Percentiles rank a stretch among this genome's conserved stretches.
Conservation (phyloP, 805 yeast genomes). For the Kuraishia borneana region DNA sequence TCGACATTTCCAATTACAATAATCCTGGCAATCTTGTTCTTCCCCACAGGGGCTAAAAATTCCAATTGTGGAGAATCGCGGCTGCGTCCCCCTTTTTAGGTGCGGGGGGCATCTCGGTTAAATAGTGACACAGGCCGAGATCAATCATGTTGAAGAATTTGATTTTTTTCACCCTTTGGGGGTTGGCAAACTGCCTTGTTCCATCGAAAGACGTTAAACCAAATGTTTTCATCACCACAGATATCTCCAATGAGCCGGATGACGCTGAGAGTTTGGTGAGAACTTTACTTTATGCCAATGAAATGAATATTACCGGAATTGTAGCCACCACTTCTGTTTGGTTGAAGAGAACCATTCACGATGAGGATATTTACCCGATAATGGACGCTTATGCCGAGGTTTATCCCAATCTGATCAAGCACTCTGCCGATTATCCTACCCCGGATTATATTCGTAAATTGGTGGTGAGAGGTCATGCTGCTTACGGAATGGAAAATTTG, state of each 20-base stretch:
- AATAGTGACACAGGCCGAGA: too few relatives aligned
- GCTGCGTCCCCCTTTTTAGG: too few relatives aligned
- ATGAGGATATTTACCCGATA: constrained; percentile 19
- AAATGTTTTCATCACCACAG: constrained; percentile 17
- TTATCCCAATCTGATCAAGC: constrained; percentile 12
- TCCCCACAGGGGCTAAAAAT: too few relatives aligned
- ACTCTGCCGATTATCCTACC: constrained; percentile 16
- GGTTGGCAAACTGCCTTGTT: too few relatives aligned
- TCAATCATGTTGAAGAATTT: too few relatives aligned
- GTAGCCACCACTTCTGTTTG: constrained; percentile 22
- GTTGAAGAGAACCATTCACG: constrained; percentile 18
- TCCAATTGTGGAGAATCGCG: too few relatives aligned
- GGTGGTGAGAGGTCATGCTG: constrained; percentile 11
- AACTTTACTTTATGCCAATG: constrained; percentile 17
- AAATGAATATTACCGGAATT: constrained; percentile 15
- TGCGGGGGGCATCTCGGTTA: too few relatives aligned
- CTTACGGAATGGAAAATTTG: neutral
- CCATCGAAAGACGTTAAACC: constrained; percentile 14
- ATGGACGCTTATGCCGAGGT: constrained; percentile 19
- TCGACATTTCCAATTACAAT: too few relatives aligned
- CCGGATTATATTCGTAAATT: constrained; percentile 15
- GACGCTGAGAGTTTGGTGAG: constrained; percentile 20
- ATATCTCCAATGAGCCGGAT: constrained; percentile 20
- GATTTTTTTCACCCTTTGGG: too few relatives aligned
- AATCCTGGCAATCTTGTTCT: too few relatives aligned